A percentile compares a stretch with the other conserved stretches of the same genome.
These are phyloP conservation scores for Pythium chondricola DNA, from an alignment of 352 stramenopile species.

Conservation along the genomic window DNA sequence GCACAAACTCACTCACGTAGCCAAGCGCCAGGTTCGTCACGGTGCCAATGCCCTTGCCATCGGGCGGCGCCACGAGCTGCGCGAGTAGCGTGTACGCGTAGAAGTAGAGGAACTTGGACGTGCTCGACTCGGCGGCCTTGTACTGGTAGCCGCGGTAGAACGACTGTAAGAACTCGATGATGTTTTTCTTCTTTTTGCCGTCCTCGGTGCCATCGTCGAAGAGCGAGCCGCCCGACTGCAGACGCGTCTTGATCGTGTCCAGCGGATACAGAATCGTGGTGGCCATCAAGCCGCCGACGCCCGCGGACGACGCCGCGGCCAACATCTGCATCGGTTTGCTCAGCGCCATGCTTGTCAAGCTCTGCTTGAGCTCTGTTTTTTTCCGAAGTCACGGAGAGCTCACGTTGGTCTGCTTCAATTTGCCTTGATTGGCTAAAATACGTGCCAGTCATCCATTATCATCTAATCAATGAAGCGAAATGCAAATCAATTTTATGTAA, in stretches of 20 bases:
- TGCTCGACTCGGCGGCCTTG: slow-evolving; percentile 76
- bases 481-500: too few relatives aligned
- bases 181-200: slow-evolving; percentile 21
- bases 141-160: slow-evolving; percentile 82
- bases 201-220: slow-evolving; percentile 22
- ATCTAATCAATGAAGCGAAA: too few relatives aligned
- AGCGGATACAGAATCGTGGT: slow-evolving; percentile 79
- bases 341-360: slow-evolving; percentile 31
- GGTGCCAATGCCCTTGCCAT: slow-evolving; percentile 58
- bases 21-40: slow-evolving; percentile 67
- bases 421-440: too few relatives aligned
- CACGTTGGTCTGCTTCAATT: too few relatives aligned
- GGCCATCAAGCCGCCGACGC: slow-evolving; percentile 68
- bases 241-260: slow-evolving; percentile 85
- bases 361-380: neutral
- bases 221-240: slow-evolving; percentile 70
- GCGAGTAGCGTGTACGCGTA: slow-evolving; percentile 84
- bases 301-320: slow-evolving; percentile 66
- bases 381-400: too few relatives aligned
- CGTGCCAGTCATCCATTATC: too few relatives aligned
- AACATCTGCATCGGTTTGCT: slow-evolving; percentile 85
- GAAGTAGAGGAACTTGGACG: slow-evolving; percentile 89
- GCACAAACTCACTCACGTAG: slow-evolving; percentile 76
- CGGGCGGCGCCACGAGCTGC: slow-evolving; percentile 49
- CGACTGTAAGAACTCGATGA: slow-evolving; percentile 41